Conservation (phyloP, 768 basidiomycete genomes). For the Glaciozyma martinii region DNA sequence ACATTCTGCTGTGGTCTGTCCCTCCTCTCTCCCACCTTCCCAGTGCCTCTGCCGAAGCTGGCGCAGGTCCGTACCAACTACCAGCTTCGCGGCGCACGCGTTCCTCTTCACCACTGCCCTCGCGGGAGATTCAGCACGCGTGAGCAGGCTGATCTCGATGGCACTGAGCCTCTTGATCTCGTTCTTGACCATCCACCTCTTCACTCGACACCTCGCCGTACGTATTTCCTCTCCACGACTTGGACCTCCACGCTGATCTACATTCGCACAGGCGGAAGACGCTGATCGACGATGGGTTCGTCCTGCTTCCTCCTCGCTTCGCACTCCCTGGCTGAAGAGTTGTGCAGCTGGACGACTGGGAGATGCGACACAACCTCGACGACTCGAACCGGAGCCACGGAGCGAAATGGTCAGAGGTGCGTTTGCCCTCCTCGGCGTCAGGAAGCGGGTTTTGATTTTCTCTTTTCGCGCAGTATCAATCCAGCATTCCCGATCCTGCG, state of each 20-base stretch:
- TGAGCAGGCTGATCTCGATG: constrained; percentile 4
- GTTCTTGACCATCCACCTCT: constrained; percentile 31
- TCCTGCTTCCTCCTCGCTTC: not conserved
- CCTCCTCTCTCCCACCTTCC: no score
- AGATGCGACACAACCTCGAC: not conserved
- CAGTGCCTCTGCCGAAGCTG: no score
- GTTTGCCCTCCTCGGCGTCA: not conserved
- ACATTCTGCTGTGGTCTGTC: not conserved
- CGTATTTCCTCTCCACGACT: no score
- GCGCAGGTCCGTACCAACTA: not conserved
- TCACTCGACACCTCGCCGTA: constrained; percentile 28
- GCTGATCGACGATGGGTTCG: not conserved
- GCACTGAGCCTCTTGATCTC: constrained; percentile 22
- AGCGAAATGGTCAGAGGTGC: not conserved
- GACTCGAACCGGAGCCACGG: not conserved
- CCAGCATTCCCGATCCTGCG: not conserved
- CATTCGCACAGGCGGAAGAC: not conserved
- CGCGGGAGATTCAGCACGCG: not conserved
- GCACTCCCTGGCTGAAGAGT: not conserved
- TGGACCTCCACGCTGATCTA: no score
- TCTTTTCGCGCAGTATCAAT: not conserved
- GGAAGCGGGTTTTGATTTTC: not conserved
- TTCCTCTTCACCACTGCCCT: constrained; percentile 33
- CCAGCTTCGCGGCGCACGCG: constrained; percentile 15
- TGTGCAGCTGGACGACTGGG: not conserved